Conservation (phyloP, 2,329 filamentous ascomycete species). For the Nothomitra cinnamomea region DNA sequence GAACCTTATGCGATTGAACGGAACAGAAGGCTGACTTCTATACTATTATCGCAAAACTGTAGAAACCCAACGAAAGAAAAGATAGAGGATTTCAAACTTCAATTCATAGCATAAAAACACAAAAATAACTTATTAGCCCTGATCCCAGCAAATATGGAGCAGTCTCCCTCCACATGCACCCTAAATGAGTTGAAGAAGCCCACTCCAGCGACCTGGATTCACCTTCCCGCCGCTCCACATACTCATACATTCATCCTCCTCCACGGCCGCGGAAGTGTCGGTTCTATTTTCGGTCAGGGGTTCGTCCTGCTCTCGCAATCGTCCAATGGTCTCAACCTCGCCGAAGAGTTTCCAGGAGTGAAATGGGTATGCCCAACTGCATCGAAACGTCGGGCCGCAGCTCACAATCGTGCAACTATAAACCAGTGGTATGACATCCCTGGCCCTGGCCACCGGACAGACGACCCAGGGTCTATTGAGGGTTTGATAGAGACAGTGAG, state of each 20-base stretch:
- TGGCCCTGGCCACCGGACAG: conserved; percentile 23
- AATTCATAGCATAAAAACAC: too few relatives aligned
- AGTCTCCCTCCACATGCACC: too few relatives aligned
- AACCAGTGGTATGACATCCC: conserved; percentile 36
- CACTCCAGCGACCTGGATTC: not conserved
- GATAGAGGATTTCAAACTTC: too few relatives aligned
- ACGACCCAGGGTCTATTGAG: conserved; percentile 27
- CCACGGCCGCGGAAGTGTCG: conserved; percentile 31
- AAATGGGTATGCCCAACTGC: conserved; percentile 37
- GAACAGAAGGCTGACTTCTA: too few relatives aligned
- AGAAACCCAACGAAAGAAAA: too few relatives aligned
- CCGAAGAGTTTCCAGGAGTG: conserved; percentile 22
- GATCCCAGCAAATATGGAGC: too few relatives aligned
- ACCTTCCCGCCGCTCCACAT: conserved; percentile 15
- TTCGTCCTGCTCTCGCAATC: conserved; percentile 17
- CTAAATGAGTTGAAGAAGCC: too few relatives aligned
- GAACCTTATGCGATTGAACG: too few relatives aligned
- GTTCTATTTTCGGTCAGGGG: conserved; percentile 23
- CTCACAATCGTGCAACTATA: conserved; percentile 26
- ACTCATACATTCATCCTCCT: conserved; percentile 31
- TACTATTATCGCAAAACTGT: too few relatives aligned
- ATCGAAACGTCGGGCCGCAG: conserved; percentile 25
- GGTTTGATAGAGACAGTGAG: conserved; percentile 27
- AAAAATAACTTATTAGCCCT: too few relatives aligned
- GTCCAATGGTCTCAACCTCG: conserved; percentile 14